Evolutionary conservation across 2,329 filamentous ascomycete genomes (phyloP).

Genomic region (Alternaria viburni): DNA sequence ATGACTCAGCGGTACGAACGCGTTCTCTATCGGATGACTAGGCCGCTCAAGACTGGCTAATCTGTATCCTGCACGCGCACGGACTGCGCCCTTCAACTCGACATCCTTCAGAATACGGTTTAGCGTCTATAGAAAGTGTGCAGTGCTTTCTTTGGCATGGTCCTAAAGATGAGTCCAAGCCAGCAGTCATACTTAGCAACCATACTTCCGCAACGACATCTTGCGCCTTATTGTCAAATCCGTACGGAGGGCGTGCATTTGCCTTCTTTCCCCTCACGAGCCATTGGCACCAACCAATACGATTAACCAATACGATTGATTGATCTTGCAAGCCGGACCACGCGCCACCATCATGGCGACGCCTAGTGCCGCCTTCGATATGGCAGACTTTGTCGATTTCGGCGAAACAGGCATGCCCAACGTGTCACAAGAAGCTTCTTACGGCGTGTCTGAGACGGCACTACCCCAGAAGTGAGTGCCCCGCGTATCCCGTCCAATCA

Average conservation of each 20-base stretch:
- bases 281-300: not conserved
- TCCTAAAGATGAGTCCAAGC: constrained; percentile 7
- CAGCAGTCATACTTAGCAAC: constrained; percentile 18
- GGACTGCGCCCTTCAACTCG: constrained; percentile 26
- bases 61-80: constrained; percentile 16
- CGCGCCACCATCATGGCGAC: constrained; percentile 32
- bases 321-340: not conserved
- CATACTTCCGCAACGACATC: constrained; percentile 10
- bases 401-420: constrained; percentile 46
- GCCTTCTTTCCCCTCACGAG: constrained; percentile 4
- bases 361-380: constrained; percentile 36
- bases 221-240: constrained; percentile 28
- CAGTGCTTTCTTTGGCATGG: constrained; percentile 7
- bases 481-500: not conserved
- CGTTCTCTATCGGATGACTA: constrained; percentile 10
- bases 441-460: not conserved
- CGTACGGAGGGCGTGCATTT: constrained; percentile 25
- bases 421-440: constrained; percentile 16
- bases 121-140: constrained; percentile 13
- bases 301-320: not conserved
- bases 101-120: constrained; percentile 14
- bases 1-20: constrained; percentile 16
- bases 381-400: constrained; percentile 50
- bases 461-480: constrained; percentile 23
- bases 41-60: constrained; percentile 13